Evolutionary conservation across 495 filamentous ascomycete species (phyloP), one percentile per base, ranked within the genome.

Genomic region (Aspergillus indologenus): DNA sequence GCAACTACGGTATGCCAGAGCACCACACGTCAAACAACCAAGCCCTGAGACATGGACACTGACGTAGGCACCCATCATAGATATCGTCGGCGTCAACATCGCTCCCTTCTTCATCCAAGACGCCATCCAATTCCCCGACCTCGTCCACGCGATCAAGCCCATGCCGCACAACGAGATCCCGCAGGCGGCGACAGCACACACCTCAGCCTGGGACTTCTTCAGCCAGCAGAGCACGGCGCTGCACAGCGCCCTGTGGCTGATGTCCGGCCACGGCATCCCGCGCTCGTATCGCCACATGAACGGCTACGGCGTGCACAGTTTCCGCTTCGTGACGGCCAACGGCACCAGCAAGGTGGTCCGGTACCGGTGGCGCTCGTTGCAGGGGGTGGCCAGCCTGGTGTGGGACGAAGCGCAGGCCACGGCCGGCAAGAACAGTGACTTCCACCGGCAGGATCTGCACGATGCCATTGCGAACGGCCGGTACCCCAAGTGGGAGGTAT

Each of bases 201-300:
- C 87, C 61, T 81, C 82, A 0, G 86, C 86, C 14, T 90, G 84
- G 82, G 87, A 90, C 63, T 90, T 87, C 69, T 90, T 90, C 68
- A 81, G 78, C 49, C 77, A 79, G 17, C 84, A 89, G 62, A 80
- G 84, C 18, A 84, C 80, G 57, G 69, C 82, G 7, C 61, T 87
- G 71, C 85, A 87, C 60, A 86, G 81, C 1, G 73, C 88, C n/a
- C 75, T 88, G 61, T 78, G 72, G 71, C 85, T 83, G 20, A 85
- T 90, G 77, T 80, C 87, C 44, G 87, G 86, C 4, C 80, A 80
- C 56, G 87, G 87, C n/a, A 87, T 89, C 47, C 87, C 87, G 0
- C 77, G 87, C 7, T 85, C 83, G 44, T 85, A 76, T 67, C 79
- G 87, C 11, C 85, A 89, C 60, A 82, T 88, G 64, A 83, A 88